phyloP scores from a whole-genome alignment of 208 protist genomes.

The Vickermania ingenoplastis region DNA sequence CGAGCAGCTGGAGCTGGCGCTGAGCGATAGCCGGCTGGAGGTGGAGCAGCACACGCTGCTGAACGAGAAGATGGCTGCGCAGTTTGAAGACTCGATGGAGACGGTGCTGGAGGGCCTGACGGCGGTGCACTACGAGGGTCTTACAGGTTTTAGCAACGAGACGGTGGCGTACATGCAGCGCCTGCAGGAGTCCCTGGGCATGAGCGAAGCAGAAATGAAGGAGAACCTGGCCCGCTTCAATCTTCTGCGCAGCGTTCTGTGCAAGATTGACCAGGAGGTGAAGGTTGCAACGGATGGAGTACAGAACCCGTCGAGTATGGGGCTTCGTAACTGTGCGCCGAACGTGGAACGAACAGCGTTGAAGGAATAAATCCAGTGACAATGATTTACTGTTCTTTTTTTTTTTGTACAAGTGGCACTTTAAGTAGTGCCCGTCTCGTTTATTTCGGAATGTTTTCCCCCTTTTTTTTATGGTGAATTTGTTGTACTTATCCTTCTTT shows the following conservation, averaged over 20 bases:
- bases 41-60: background rate
- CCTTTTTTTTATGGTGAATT: no score
- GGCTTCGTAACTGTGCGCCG: background rate
- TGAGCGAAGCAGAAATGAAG: slow-evolving; percentile 7
- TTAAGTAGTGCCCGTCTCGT: background rate
- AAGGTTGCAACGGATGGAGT: background rate
- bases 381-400: background rate
- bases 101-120: slow-evolving; percentile 5
- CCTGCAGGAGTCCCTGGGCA: slow-evolving; percentile 5
- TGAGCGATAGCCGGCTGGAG: slow-evolving; percentile 4
- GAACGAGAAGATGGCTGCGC: background rate
- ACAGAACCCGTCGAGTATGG: background rate
- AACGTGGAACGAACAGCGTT: background rate
- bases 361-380: background rate
- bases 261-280: background rate
- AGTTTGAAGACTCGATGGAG: slow-evolving; percentile 6
- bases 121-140: background rate
- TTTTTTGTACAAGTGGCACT: background rate
- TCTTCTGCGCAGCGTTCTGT: background rate
- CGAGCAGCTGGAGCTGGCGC: slow-evolving; percentile 5
- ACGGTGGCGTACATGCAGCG: background rate
- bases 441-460: no score
- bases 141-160: background rate
- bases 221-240: background rate
- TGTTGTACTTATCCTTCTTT: no score